phyloP scores from a whole-genome alignment of 2,329 filamentous ascomycete species.

The Pseudogymnoascus pannorum region DNA sequence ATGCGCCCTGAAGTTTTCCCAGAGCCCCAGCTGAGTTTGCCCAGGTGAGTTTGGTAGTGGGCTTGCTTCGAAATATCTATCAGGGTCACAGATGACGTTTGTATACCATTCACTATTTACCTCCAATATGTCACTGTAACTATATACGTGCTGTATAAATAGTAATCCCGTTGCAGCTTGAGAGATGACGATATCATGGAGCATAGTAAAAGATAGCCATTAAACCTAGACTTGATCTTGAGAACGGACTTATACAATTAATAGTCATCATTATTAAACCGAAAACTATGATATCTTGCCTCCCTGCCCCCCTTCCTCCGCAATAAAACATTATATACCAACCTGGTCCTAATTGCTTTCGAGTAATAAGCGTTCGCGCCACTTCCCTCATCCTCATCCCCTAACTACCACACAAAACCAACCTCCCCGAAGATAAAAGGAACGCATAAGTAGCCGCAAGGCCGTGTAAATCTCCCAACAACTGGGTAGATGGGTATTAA shows the following conservation, averaged over 20 bases:
- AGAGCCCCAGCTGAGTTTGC: too few species aligned
- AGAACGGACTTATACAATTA: neutral
- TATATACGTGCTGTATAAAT: too few species aligned
- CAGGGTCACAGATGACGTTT: too few species aligned
- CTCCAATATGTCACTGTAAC: too few species aligned
- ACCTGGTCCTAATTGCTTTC: neutral
- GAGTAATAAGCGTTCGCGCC: neutral
- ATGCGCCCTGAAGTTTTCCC: too few species aligned
- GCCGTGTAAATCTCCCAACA: neutral
- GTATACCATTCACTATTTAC: too few species aligned
- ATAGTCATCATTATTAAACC: neutral
- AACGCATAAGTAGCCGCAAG: neutral
- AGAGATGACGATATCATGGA: too few species aligned
- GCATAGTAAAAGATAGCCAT: too few species aligned
- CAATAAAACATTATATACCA: conserved; percentile 1
- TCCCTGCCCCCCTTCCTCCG: neutral
- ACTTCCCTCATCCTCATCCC: too few species aligned
- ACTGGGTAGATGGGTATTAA: neutral
- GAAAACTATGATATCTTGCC: neutral
- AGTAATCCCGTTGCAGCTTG: too few species aligned
- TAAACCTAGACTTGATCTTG: neutral
- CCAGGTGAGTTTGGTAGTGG: too few species aligned
- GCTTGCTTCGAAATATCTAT: too few species aligned
- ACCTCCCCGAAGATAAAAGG: neutral
- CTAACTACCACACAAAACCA: neutral